Base-by-base conservation (phyloP, 1,284 basidiomycete genomes). In the Wolfiporia cocos region DNA sequence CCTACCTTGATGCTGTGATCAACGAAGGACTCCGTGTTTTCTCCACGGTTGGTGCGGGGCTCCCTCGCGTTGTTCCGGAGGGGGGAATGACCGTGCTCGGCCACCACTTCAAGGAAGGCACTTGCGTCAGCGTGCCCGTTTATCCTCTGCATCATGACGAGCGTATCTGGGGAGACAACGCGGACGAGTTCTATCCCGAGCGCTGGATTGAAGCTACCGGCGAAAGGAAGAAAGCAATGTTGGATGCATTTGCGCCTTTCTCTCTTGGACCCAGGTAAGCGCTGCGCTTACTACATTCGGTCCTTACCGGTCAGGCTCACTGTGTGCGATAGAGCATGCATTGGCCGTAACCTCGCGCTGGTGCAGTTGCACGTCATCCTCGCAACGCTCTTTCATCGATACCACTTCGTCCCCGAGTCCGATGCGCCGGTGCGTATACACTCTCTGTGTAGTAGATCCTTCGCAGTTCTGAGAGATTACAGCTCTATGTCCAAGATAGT, bases 291-390 rank as follows among this genome's bases (percentile, higher is more conserved):
- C n/a, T 12, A 14, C 14, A 35, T 21, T 19, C 18, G 19, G 34
- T 11, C 9, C 21, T 17, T 20, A 22, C n/a, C 14, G 17, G 18
- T 34, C 22, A 37, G 3, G 11, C 15, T 12, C 10, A 3, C 14
- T 28, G 12, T 23, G 14, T 20, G 33, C 54, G 18, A 26, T 18
- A 46, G 57, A 19, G 50, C 53, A 2, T 64, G 61, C 31, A 51
- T 61, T 11, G 56, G 57, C 10, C 53, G 54, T n/a, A 63, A 62
- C 43, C 55, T 69, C 10, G 68, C 68, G 5, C 53, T 49, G 22
- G 58, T 64, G 61, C 61, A 70, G 47, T 53, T 68, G 29, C 49
- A 57, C 11, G 53, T 66, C 34, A 66, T 69, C 46, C 57, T 70
- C 30, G 58, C 67, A 10, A 63, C 65, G 2, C 49, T 70, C 31